Evolutionary conservation across 352 stramenopile species (phyloP).

Genomic region (Lagenidium sp.): DNA sequence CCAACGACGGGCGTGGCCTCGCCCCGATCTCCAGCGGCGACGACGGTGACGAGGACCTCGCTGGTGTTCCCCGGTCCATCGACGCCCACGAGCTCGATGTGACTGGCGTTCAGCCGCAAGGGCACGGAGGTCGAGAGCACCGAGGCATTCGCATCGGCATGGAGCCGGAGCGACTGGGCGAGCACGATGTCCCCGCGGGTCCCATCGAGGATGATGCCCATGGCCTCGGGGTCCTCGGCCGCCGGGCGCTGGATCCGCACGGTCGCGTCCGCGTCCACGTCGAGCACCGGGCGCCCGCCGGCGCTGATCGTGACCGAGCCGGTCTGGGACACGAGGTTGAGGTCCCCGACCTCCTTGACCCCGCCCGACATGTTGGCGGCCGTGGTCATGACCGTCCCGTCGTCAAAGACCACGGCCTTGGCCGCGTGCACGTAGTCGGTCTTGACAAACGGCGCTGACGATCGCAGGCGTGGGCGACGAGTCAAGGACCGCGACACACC

Average conservation of each 20-base stretch:
- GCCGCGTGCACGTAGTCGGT: constrained; percentile 54
- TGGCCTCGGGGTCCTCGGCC: constrained; percentile 28
- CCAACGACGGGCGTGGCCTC: too few species aligned
- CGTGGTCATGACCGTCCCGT: constrained; percentile 74
- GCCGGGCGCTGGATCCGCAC: constrained; percentile 39
- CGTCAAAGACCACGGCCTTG: constrained; percentile 60
- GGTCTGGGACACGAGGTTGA: constrained; percentile 66
- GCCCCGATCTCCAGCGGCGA: too few species aligned
- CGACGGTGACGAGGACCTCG: too few species aligned
- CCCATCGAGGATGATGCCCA: constrained; percentile 44
- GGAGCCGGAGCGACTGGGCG: constrained; percentile 23
- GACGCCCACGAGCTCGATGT: constrained; percentile 12
- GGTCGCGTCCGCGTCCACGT: constrained; percentile 39
- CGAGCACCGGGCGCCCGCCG: constrained; percentile 42
- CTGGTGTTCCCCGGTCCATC: constrained; percentile 5
- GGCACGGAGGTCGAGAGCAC: constrained; percentile 25
- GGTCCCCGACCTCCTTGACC: constrained; percentile 58
- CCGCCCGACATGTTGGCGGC: constrained; percentile 68
- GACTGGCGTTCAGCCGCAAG: constrained; percentile 39
- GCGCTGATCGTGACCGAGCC: constrained; percentile 57
- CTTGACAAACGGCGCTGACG: constrained; percentile 34
- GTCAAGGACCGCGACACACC: background rate
- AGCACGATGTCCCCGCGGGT: constrained; percentile 28
- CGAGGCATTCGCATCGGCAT: constrained; percentile 32
- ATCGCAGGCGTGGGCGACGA: too few species aligned